Base-by-base conservation (phyloP, 2,329 filamentous ascomycete species). In the Ophiosphaerella korrae region DNA sequence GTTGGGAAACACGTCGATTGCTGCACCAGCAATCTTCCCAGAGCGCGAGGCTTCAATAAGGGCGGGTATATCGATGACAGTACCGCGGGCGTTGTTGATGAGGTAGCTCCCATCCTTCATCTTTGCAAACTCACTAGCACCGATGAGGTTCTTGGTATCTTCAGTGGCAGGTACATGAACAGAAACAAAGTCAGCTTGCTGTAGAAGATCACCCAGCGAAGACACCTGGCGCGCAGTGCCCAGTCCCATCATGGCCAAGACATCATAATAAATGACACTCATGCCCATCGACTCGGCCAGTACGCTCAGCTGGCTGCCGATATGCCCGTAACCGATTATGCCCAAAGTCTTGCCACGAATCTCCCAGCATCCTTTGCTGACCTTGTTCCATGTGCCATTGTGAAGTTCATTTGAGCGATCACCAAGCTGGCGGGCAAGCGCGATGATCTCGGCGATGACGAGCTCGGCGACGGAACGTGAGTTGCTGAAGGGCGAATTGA, bases 401-500 rank as follows among this genome's bases (percentile, higher is more conserved):
- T 99, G 94, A 84, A 99, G 86, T 78, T 99, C 94, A 67, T 85
- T 91, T 56, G 90, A 96, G 63, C 94, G 90, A 75, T 99, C 94
- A 56, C 90, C 88, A 31, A 99, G 82, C 77, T 99, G 94, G 52
- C 94, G 88, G 18, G 94, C 94, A 46, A 99, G 86, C 34, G 83
- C 80, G 68, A 99, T 97, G 70, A 99, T 92, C 77, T 97, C 93
- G 46, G 82, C 88, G 72, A 99, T 97, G 64, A 97, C 92, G 49
- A 97, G 82, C 80, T 99, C 94, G 49, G 94, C 94, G 44, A 99
- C 94, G 72, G 90, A 96, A 73, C 94, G 88, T 7, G 93, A 97
- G 78, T 99, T 99, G 78, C 90, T 92, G 77, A 99, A 99, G 1
- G 94, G 94, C 39, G 94, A 97, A 79, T 99, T 99, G 85, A 99